These are phyloP conservation scores for Dendrobium huoshanense DNA, from an alignment of 106 monocot genomes.

Conservation along the genomic window DNA sequence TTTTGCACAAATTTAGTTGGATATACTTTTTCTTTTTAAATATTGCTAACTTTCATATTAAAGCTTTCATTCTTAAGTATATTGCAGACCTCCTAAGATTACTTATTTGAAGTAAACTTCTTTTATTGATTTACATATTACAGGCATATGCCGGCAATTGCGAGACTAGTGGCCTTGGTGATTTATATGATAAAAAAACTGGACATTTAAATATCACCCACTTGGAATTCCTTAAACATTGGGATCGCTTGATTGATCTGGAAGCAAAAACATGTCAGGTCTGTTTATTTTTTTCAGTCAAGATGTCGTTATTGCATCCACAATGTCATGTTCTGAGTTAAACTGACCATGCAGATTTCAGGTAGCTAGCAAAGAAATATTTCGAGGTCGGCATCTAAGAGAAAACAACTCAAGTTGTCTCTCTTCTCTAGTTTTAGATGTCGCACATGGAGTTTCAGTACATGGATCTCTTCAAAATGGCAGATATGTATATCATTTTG, in stretches of 20 bases:
- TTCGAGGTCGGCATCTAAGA: constrained; percentile 16
- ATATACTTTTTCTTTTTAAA: neutral
- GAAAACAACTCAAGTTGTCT: constrained; percentile 27
- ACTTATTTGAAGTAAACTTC: neutral
- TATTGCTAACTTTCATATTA: neutral
- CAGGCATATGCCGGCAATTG: constrained; percentile 73
- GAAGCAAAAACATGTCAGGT: constrained; percentile 85
- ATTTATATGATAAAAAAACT: constrained; percentile 51
- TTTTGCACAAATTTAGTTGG: neutral
- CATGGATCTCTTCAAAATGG: constrained; percentile 33
- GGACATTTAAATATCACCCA: constrained; percentile 61
- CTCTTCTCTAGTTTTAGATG: constrained; percentile 61
- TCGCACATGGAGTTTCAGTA: constrained; percentile 24
- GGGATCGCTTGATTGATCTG: constrained; percentile 83
- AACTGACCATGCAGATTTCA: constrained; percentile 24
- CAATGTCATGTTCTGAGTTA: constrained; percentile 6
- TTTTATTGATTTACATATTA: neutral
- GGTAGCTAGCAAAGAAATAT: constrained; percentile 52
- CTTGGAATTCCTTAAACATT: constrained; percentile 60
- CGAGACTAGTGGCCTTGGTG: constrained; percentile 66
- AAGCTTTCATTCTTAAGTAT: neutral
- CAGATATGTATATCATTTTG: constrained; percentile 65
- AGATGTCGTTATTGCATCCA: neutral
- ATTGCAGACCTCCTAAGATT: neutral
- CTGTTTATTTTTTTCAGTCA: constrained; percentile 7